Evolutionary conservation across 352 stramenopile genomes (phyloP), one percentile per base, ranked within the genome.

Genomic region (Pythium phragmitis): DNA sequence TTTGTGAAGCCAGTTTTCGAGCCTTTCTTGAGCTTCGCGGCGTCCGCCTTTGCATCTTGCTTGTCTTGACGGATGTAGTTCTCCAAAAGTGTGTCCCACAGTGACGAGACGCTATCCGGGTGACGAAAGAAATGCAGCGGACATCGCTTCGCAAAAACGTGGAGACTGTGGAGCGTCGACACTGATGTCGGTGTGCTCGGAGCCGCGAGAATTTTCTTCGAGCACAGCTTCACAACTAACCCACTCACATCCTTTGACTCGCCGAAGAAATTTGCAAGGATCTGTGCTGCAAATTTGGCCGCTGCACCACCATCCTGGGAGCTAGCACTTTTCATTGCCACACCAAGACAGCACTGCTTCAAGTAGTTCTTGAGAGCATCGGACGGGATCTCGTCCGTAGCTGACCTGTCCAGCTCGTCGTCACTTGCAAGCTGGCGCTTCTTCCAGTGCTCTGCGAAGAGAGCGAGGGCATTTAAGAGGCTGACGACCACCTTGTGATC

Each of bases 71-170:
- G 61, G 2, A 85, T 65, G 36, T 87, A 80, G 34, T 78, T 73
- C 14, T 85, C 68, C 3, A 79, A 21, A n/a, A 93, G 50, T 11
- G 68, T 63, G 14, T 69, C 42, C 82, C 85, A 91, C 7, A 89
- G 26, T 9, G 61, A 70, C 11, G 55, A 59, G n/a, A 79, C 61
- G 2, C 76, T 65, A 9, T 63, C 59, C 8, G 60, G 33, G 33
- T 60, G 41, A 8, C 46, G 33, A 14, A 19, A 55, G 16, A 73
- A 30, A 47, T 63, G 60, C 13, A 57, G 16, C 30, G 68, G 53
- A 48, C 76, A 89, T 11, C 68, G 75, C 68, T 92, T 94, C 7
- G 74, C 54, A 12, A 94, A 83, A 13, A 90, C 72, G 60, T 80
- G 57, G 2, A 94, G 67, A 51, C 82, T 90, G 47, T 89, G 75